A percentile compares a stretch with the other conserved stretches of the same genome.
Evolutionary conservation across 108 stramenopile species (phyloP).

Genomic region (Heterococcus sp.): DNA sequence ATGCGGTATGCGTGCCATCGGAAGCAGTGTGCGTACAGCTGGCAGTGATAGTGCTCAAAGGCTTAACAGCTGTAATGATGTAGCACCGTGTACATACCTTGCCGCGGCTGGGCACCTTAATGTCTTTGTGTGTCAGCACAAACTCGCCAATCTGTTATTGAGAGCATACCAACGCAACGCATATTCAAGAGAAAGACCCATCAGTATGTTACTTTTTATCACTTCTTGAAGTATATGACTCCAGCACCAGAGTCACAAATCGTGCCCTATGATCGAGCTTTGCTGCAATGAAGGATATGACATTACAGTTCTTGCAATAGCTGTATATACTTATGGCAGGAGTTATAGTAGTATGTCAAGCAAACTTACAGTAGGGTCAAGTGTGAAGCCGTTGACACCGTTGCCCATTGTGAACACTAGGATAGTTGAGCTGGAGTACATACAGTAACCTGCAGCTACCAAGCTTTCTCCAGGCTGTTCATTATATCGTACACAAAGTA

Average conservation of each 20-base stretch:
- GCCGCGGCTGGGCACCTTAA: conserved; percentile 75
- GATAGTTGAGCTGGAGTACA: conserved; percentile 87
- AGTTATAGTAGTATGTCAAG: no score
- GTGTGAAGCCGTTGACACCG: conserved; percentile 61
- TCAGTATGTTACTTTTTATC: conserved; percentile 60
- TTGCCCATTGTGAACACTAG: conserved; percentile 73
- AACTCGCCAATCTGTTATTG: conserved; percentile 57
- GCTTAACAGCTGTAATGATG: no score
- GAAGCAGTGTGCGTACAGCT: no score
- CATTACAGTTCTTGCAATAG: no score
- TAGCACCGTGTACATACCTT: conserved; percentile 42
- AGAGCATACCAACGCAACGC: no score
- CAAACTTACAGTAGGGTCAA: conserved; percentile 36
- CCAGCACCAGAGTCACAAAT: no score
- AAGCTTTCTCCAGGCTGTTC: conserved; percentile 57
- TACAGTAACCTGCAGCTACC: conserved; percentile 71
- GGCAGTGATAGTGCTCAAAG: no score
- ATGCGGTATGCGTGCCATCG: no score
- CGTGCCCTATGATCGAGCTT: no score
- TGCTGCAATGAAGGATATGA: no score
- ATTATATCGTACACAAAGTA: conserved; percentile 12
- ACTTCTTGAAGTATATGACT: no score
- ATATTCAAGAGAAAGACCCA: conserved; percentile 54
- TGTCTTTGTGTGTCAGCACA: conserved; percentile 72
- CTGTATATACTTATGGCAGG: no score